Evolutionary conservation across 169 alveolate species (phyloP), one percentile per base, ranked within the genome.

Genomic region (Plasmodium berghei): DNA sequence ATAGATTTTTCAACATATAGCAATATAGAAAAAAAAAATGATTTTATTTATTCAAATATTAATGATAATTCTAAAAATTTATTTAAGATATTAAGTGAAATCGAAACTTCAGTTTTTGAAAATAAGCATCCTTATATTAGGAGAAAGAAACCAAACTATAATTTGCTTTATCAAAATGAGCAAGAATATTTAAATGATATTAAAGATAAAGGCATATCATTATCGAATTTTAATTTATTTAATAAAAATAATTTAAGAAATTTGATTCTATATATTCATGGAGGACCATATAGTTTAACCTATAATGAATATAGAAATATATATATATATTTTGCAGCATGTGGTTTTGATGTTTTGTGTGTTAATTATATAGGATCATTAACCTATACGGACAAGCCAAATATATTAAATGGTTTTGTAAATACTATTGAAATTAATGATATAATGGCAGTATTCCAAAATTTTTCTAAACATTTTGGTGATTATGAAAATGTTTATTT

Each of bases 101-200:
- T 86, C 75, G 91, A 71, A 59, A 72, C 91, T 9, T 14, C 61
- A 0, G 14, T 86, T 10, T 86, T 86, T 28, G 28, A 58, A 48
- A 74, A 71, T 8, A 86, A 86, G 61, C 91, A 86, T 86, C 91
- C 91, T 1, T 86, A 86, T 42, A 66, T 86, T 3, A 69, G 91
- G 64, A 86, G 91, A 61, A 86, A 86, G 72, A 62, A 71, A 45
- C 64, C 86, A n/a, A 46, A 20, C 16, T 86, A 70, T 54, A 86
- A 86, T 52, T 70, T 86, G 34, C 67, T 86, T 24, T 86, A 71
- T 42, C 77, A 86, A 72, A 24, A 40, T 22, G 91, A 86, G 61
- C 4, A 26, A 0, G 34, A 59, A 1, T 71, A 16, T 61, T 14
- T 46, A 40, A 0, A 70, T 28, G 87, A 71, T 48, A 46, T 86